A percentile compares a stretch with the other conserved stretches of the same genome.
phyloP scores from a whole-genome alignment of 2,329 filamentous ascomycete genomes.

The Penicillium fuscoglaucum region DNA sequence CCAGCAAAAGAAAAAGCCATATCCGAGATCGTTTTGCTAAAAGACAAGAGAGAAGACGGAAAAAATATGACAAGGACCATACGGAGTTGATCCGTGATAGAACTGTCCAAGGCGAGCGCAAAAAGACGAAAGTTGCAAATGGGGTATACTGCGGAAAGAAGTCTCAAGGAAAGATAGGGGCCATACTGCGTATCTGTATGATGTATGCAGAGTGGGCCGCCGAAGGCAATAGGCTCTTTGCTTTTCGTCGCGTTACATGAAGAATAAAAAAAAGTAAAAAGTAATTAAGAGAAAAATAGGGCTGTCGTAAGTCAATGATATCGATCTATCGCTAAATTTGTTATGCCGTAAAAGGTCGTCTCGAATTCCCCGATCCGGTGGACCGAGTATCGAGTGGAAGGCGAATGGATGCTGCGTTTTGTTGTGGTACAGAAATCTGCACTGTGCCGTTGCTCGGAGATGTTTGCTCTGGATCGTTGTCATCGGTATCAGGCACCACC shows the following conservation, averaged over 20 bases:
- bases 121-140: constrained; percentile 7
- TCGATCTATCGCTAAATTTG: constrained; percentile 26
- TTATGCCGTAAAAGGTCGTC: constrained; percentile 36
- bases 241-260: constrained; percentile 20
- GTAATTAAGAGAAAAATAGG: constrained; percentile 9
- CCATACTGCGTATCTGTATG: background rate
- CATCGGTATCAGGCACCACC: constrained; percentile 40
- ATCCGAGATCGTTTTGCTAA: background rate
- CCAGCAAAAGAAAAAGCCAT: background rate
- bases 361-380: constrained; percentile 13
- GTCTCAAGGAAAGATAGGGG: constrained; percentile 3
- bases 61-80: background rate
- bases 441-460: constrained; percentile 33
- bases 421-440: constrained; percentile 17
- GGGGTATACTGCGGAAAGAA: constrained; percentile 26
- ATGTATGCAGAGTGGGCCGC: background rate
- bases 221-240: constrained; percentile 3
- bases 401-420: constrained; percentile 5
- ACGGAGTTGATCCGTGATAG: constrained; percentile 4
- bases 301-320: constrained; percentile 28
- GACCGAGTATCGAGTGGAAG: constrained; percentile 16
- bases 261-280: constrained; percentile 8
- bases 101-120: background rate
- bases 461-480: constrained; percentile 17
- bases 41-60: background rate